Base-by-base conservation (phyloP, 116 monocot genomes). In the Posidonia oceanica region DNA sequence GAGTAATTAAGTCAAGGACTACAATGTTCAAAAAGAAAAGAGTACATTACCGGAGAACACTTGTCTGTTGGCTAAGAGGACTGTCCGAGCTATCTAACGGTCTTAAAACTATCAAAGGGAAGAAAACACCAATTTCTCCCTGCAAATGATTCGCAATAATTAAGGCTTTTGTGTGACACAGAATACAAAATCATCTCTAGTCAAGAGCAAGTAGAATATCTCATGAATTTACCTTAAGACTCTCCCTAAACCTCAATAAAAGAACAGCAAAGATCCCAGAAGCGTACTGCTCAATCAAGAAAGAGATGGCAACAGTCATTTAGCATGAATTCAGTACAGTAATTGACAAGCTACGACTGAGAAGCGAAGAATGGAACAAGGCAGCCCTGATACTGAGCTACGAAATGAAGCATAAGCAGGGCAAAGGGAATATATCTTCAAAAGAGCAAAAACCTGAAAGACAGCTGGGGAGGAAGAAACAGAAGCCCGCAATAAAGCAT, bases 51-150 rank as follows among this genome's bases (percentile, higher is more conserved):
- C 90, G 75, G 69, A 98, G 82, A 77, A 98, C 90, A 76, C 75
- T 86, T 71, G 82, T 72, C 72, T 82, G 83, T 71, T 90, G 93
- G 61, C 74, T 93, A 54, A 86, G 79, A 21, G 80, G 71, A 64
- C 75, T 84, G 51, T 93, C 93, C 63, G 79, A 82, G 75, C 84
- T 80, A 78, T 98, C 98, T 73, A 98, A 81, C 37, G 81, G 76
- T 71, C 90, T 89, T 75, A 98, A 74, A 64, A 98, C 82, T 74
- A 98, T 93, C 75, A 98, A 67, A 51, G 98, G 98, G 73, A 90
- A 98, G 54, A 98, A 98, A 36, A 98, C 76, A 59, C 87, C 93
- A 80, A 98, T 98, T 79, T 98, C 98, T 62, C 93, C 90, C 93
- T 98, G 85, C 51, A 83, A 58, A 69, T 3, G 39, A 69, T 63